phyloP scores from a whole-genome alignment of 2,329 filamentous ascomycete genomes.

The Dryadomyces sulphureus region DNA sequence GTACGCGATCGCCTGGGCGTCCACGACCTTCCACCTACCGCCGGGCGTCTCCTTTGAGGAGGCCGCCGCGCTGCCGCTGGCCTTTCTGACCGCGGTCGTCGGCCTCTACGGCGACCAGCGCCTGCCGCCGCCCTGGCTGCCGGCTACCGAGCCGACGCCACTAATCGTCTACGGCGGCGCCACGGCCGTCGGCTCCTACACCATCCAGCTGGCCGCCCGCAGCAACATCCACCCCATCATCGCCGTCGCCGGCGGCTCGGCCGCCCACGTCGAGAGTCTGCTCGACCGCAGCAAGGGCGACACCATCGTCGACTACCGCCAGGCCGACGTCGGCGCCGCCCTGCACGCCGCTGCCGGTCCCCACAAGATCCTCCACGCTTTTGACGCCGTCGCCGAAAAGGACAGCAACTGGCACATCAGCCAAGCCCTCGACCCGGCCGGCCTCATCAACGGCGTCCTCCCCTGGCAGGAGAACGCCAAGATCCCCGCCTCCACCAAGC shows the following conservation, averaged over 20 bases:
- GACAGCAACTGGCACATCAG: constrained; percentile 27
- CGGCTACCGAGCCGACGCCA: constrained; percentile 11
- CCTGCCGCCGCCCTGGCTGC: constrained; percentile 27
- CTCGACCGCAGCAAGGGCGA: constrained; percentile 34
- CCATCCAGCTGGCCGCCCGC: constrained; percentile 31
- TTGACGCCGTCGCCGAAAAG: constrained; percentile 27
- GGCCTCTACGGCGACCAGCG: constrained; percentile 21
- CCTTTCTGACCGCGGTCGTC: constrained; percentile 26
- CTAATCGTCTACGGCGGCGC: constrained; percentile 30
- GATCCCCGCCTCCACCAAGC: constrained; percentile 13
- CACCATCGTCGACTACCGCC: constrained; percentile 38
- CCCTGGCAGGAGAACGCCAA: constrained; percentile 12
- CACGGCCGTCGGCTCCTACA: constrained; percentile 35
- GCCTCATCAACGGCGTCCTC: constrained; percentile 15
- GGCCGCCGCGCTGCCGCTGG: constrained; percentile 27
- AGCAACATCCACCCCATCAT: constrained; percentile 40
- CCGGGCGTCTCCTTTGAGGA: constrained; percentile 21
- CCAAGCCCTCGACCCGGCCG: constrained; percentile 15
- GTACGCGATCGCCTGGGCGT: constrained; percentile 24
- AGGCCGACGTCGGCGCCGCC: constrained; percentile 28
- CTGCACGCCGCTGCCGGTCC: constrained; percentile 21
- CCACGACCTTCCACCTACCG: constrained; percentile 28
- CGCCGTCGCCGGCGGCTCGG: constrained; percentile 31
- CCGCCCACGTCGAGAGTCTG: constrained; percentile 26
- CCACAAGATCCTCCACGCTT: constrained; percentile 9